Evolutionary conservation across 2,329 filamentous ascomycete genomes (phyloP), one percentile per base, ranked within the genome.

Genomic region (Stachybotrys chlorohalonatus): DNA sequence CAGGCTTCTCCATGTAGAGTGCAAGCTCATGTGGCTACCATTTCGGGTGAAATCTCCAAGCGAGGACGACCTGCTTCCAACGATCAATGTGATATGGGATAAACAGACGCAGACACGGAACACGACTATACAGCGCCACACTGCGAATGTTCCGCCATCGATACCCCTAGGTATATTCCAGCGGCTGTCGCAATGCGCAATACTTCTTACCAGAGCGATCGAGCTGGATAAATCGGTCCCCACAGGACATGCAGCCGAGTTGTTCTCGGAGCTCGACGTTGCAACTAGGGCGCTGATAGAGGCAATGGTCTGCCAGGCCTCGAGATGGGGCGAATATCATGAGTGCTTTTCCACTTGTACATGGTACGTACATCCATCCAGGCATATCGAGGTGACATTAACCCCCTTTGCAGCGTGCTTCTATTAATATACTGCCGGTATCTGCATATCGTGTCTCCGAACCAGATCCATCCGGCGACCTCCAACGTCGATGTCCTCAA

Each of bases 321-420:
- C 66, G 42, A 61, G 62, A 15, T 68, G 66, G 66, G 64, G 63
- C n/a, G 68, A 70, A 39, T 69, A 68, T 53, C 66, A 67, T 36
- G 68, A 69, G 49, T 67, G 67, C 50, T 70, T 70, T 52, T 66
- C 68, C 9, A 67, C 67, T 16, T 70, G 68, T 51, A 66, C 67
- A 45, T 68, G 65, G 67, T 69, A 57, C 53, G 65, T 58, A 31
- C 8, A 48, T 36, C 49, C n/a, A 11, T 50, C 48, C 31, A 4
- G 24, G 24, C 24, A 24, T 24, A 24, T 24, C 49, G 11, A 45
- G 39, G 11, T 45, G 46, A 47, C 39, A 6, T 17, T 49, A 30
- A 49, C n/a, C 11, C 7, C 17, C 8, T 7, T 36, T 31, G 31
- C 49, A 69, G 67, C 51, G 59, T 69, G 17, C 67, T 70, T 24